Percentiles rank a stretch among this genome's conserved stretches.
phyloP scores from a whole-genome alignment of 805 yeast species.

The Candida koratica region DNA sequence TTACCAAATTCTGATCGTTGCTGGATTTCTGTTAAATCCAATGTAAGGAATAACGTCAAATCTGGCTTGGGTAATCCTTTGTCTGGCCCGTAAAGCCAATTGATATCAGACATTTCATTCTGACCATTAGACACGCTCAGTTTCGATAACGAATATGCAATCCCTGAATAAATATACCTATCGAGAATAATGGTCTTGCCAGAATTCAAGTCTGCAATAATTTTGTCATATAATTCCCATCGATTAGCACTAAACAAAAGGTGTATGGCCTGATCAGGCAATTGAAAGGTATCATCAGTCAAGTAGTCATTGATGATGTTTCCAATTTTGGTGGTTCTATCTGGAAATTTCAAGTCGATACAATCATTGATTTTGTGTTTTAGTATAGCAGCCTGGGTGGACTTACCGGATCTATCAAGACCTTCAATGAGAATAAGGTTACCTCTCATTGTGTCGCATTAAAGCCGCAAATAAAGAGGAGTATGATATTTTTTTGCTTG shows the following conservation, averaged over 20 bases:
- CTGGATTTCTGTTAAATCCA: conserved; percentile 42
- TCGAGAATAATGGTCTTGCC: conserved; percentile 73
- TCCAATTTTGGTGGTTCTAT: conserved; percentile 81
- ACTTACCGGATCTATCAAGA: conserved; percentile 89
- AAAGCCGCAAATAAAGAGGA: background rate
- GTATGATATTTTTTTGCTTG: background rate
- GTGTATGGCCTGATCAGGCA: conserved; percentile 81
- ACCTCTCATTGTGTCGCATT: conserved; percentile 47
- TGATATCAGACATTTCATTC: conserved; percentile 36
- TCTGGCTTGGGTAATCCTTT: conserved; percentile 86
- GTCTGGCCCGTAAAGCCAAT: conserved; percentile 84
- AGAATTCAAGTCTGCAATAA: conserved; percentile 39
- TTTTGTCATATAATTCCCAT: conserved; percentile 70
- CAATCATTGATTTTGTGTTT: conserved; percentile 15
- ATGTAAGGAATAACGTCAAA: conserved; percentile 68
- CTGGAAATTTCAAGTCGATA: conserved; percentile 75
- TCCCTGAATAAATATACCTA: conserved; percentile 88
- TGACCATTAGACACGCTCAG: conserved; percentile 21
- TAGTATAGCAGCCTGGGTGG: conserved; percentile 63
- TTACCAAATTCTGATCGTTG: conserved; percentile 81
- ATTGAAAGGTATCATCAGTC: conserved; percentile 41
- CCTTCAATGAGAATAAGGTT: conserved; percentile 83
- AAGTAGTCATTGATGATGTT: conserved; percentile 70
- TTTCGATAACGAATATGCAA: conserved; percentile 89
- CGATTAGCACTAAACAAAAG: conserved; percentile 87